phyloP scores from a whole-genome alignment of 2,329 filamentous ascomycete species.

The Leptosphaerulina australis region DNA sequence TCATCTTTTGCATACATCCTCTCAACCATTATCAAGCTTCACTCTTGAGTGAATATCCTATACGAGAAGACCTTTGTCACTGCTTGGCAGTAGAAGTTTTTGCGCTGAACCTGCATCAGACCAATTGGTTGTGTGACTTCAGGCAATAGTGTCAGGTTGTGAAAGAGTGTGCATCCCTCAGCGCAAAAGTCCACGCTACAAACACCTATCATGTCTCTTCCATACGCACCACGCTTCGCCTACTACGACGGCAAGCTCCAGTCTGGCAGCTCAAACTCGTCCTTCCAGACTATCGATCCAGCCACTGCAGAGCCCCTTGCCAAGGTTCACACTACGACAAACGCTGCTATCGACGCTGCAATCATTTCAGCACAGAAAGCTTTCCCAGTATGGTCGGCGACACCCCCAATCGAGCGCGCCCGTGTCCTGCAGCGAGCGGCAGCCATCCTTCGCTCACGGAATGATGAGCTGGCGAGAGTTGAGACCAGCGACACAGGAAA shows the following conservation, averaged over 20 bases:
- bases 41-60: constrained; percentile 4
- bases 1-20: constrained; percentile 1
- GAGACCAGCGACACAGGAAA: constrained; percentile 90
- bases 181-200: not conserved
- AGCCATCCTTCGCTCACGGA: constrained; percentile 72
- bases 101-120: constrained; percentile 1
- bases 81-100: not conserved
- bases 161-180: not conserved
- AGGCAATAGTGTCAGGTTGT: not conserved
- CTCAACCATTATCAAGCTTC: constrained; percentile 8
- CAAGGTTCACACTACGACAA: constrained; percentile 72
- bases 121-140: not conserved
- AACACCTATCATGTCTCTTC: constrained; percentile 37
- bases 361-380: constrained; percentile 72
- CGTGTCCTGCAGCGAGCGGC: constrained; percentile 80
- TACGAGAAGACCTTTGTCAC: constrained; percentile 4
- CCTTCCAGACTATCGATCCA: constrained; percentile 76
- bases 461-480: constrained; percentile 77
- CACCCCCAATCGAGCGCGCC: constrained; percentile 73
- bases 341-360: constrained; percentile 71
- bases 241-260: constrained; percentile 77
- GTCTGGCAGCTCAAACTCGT: constrained; percentile 62
- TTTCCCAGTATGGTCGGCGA: constrained; percentile 78
- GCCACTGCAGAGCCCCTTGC: constrained; percentile 72
- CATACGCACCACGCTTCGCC: constrained; percentile 65